Percentiles rank a stretch among this genome's conserved stretches.
phyloP scores from a whole-genome alignment of 2,329 filamentous ascomycete genomes.

The Aspergillus pseudotamarii region DNA sequence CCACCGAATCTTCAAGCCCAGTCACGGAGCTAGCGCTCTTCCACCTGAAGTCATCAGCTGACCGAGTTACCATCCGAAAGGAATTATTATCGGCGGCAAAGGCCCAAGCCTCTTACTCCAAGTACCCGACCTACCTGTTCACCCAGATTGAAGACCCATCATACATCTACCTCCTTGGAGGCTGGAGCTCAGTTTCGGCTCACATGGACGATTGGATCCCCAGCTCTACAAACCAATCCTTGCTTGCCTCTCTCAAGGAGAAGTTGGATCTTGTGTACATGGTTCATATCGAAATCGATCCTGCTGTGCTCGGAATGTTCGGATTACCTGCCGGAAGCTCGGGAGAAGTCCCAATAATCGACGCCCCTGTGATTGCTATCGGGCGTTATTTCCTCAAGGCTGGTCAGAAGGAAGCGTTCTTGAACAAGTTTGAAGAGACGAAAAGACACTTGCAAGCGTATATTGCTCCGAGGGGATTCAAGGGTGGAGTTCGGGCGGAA shows the following conservation, averaged over 20 bases:
- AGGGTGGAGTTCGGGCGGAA: slow-evolving; percentile 47
- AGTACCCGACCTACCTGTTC: slow-evolving; percentile 41
- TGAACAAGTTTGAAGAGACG: slow-evolving; percentile 27
- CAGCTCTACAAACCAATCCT: slow-evolving; percentile 43
- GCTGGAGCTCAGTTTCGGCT: slow-evolving; percentile 47
- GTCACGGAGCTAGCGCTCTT: slow-evolving; percentile 52
- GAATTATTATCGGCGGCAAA: slow-evolving; percentile 39
- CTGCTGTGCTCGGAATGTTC: slow-evolving; percentile 14
- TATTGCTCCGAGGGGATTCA: slow-evolving; percentile 31
- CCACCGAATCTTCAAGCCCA: not conserved
- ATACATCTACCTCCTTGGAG: slow-evolving; percentile 49
- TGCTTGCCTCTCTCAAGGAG: slow-evolving; percentile 40
- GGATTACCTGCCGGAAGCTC: not conserved
- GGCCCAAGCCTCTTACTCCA: slow-evolving; percentile 42
- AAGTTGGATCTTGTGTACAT: slow-evolving; percentile 47
- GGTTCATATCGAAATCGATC: slow-evolving; percentile 44
- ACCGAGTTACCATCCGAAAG: slow-evolving; percentile 27
- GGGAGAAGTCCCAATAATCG: slow-evolving; percentile 26
- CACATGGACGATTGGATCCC: slow-evolving; percentile 50
- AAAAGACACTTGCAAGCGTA: slow-evolving; percentile 30
- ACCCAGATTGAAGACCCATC: slow-evolving; percentile 49
- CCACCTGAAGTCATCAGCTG: slow-evolving; percentile 31
- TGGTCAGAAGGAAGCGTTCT: slow-evolving; percentile 28
- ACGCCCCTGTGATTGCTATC: slow-evolving; percentile 36
- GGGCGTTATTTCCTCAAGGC: slow-evolving; percentile 35